Evolutionary conservation across 805 yeast genomes (phyloP).

Genomic region (Suhomyces emberorum): DNA sequence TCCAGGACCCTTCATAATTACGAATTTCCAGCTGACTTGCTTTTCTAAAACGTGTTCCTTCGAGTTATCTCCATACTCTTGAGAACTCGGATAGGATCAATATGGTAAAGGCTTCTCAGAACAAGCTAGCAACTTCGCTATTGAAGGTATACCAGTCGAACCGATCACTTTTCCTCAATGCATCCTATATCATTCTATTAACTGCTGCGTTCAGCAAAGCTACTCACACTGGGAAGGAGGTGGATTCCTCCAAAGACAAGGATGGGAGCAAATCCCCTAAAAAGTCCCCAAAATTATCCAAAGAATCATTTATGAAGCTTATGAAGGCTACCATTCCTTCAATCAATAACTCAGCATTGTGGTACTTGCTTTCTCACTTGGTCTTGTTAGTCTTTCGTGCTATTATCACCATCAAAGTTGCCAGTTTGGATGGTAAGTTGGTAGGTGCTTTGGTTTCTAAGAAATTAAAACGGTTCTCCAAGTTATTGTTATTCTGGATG

Average conservation of each 20-base stretch:
- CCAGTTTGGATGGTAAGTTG: constrained; percentile 78
- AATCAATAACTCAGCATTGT: constrained; percentile 24
- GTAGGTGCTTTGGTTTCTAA: constrained; percentile 80
- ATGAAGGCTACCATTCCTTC: constrained; percentile 35
- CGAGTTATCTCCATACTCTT: background rate
- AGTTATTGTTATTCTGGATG: constrained; percentile 73
- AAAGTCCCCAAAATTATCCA: constrained; percentile 26
- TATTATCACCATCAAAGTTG: constrained; percentile 72
- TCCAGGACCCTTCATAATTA: no score
- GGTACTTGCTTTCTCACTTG: constrained; percentile 50
- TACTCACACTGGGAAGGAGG: constrained; percentile 21
- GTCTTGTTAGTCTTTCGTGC: constrained; percentile 65
- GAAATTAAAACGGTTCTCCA: constrained; percentile 59
- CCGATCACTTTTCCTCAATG: constrained; percentile 38
- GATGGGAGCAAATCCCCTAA: constrained; percentile 13
- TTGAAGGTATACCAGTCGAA: constrained; percentile 37
- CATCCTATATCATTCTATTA: constrained; percentile 39
- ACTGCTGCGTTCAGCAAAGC: constrained; percentile 45
- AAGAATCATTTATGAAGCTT: constrained; percentile 28
- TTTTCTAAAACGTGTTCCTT: no score
- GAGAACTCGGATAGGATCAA: no score
- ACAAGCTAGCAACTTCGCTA: constrained; percentile 23
- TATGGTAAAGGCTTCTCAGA: background rate
- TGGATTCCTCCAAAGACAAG: constrained; percentile 6
- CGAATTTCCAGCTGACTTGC: no score